These are phyloP conservation scores for Ogataea pini DNA, from an alignment of 805 yeast genomes.

Conservation along the genomic window DNA sequence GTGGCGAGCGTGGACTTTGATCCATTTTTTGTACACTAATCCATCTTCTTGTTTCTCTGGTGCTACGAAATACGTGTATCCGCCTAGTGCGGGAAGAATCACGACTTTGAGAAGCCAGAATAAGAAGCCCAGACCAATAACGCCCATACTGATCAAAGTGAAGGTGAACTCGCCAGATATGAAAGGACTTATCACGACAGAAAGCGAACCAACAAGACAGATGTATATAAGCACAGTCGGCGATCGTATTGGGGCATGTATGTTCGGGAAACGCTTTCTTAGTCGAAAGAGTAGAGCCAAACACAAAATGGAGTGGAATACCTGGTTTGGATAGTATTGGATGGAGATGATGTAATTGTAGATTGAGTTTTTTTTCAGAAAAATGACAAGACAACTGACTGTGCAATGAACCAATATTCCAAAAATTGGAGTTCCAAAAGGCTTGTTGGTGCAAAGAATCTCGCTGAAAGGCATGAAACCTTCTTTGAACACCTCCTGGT, in stretches of 20 bases:
- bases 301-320: slow-evolving; percentile 36
- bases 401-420: slow-evolving; percentile 28
- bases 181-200: slow-evolving; percentile 51
- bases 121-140: slow-evolving; percentile 22
- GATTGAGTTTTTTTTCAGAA: slow-evolving; percentile 21
- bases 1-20: slow-evolving; percentile 7
- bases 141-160: slow-evolving; percentile 26
- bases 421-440: slow-evolving; percentile 46
- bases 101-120: slow-evolving; percentile 25
- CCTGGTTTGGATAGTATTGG: slow-evolving; percentile 48
- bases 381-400: slow-evolving; percentile 24
- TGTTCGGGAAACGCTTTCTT: slow-evolving; percentile 24
- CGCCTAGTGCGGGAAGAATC: slow-evolving; percentile 19
- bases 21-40: slow-evolving; percentile 24
- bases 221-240: slow-evolving; percentile 36
- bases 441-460: slow-evolving; percentile 47
- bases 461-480: slow-evolving; percentile 47
- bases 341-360: slow-evolving; percentile 45
- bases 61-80: slow-evolving; percentile 14
- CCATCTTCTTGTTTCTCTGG: slow-evolving; percentile 24
- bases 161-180: slow-evolving; percentile 37
- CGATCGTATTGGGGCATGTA: slow-evolving; percentile 29
- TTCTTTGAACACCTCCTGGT: slow-evolving; percentile 50
- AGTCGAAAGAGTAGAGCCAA: slow-evolving; percentile 26
- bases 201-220: slow-evolving; percentile 45